Percentiles rank a stretch among this genome's conserved stretches.
phyloP scores from a whole-genome alignment of 495 filamentous ascomycete genomes.

The Letharia columbiana region DNA sequence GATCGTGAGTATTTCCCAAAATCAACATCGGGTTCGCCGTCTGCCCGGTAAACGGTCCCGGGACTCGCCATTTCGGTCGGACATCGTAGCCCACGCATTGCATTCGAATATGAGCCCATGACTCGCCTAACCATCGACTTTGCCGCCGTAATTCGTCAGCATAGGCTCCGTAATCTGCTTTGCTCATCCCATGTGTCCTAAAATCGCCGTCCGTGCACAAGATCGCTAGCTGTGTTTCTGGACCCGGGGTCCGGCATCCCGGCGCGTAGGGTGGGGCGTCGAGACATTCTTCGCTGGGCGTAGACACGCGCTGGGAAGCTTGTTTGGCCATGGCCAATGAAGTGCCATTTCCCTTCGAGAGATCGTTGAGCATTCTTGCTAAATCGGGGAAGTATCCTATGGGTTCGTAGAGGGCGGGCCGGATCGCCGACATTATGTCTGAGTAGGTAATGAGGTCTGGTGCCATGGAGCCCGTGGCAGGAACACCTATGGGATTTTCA shows the following conservation, averaged over 20 bases:
- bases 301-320: not conserved
- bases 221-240: slow-evolving; percentile 33
- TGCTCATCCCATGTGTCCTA: slow-evolving; percentile 27
- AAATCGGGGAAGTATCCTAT: slow-evolving; percentile 13
- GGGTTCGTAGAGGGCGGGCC: slow-evolving; percentile 28
- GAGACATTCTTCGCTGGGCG: not conserved
- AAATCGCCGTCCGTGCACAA: slow-evolving; percentile 39
- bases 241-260: slow-evolving; percentile 5
- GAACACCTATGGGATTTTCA: slow-evolving; percentile 41
- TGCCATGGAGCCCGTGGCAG: slow-evolving; percentile 29
- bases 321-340: slow-evolving; percentile 11
- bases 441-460: slow-evolving; percentile 40
- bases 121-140: slow-evolving; percentile 40
- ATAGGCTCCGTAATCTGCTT: slow-evolving; percentile 33
- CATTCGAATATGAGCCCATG: slow-evolving; percentile 49
- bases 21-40: slow-evolving; percentile 49
- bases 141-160: slow-evolving; percentile 29
- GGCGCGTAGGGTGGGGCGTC: slow-evolving; percentile 5
- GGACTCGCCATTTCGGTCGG: slow-evolving; percentile 49
- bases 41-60: slow-evolving; percentile 23
- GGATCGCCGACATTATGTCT: slow-evolving; percentile 32
- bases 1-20: slow-evolving; percentile 50
- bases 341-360: not conserved
- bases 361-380: slow-evolving; percentile 8
- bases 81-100: slow-evolving; percentile 50